These are phyloP conservation scores for Penicillium verrucosum DNA, from an alignment of 2,329 filamentous ascomycete genomes.

Conservation along the genomic window DNA sequence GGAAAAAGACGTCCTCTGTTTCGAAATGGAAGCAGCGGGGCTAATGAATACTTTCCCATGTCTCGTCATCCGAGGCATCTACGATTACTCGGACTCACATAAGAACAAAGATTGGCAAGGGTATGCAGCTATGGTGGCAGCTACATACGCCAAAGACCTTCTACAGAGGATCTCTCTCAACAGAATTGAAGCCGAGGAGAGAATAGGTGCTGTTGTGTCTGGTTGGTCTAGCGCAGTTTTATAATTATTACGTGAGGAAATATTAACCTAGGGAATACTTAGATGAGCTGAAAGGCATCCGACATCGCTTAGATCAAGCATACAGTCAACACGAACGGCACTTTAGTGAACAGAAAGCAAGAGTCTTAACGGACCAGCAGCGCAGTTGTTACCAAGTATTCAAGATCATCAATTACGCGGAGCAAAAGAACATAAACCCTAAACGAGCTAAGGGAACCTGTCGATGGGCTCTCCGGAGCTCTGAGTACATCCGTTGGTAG, in stretches of 20 bases:
- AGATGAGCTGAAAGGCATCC: no score
- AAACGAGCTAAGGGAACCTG: conserved; percentile 26
- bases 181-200: background rate
- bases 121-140: background rate
- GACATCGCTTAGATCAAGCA: no score
- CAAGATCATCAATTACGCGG: conserved; percentile 27
- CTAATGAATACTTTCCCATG: background rate
- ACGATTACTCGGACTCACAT: background rate
- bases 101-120: background rate
- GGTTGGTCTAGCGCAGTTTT: no score
- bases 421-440: conserved; percentile 34
- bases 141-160: background rate
- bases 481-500: conserved; percentile 28
- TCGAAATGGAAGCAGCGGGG: background rate
- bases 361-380: conserved; percentile 5
- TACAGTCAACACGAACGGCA: no score
- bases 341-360: no score
- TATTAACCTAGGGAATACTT: no score
- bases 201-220: background rate
- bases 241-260: no score
- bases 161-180: background rate
- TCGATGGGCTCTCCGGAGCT: conserved; percentile 31
- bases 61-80: background rate
- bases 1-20: background rate
- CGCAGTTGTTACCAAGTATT: conserved; percentile 25